A percentile compares a stretch with the other conserved stretches of the same genome.
Evolutionary conservation across 345 rosid genomes (phyloP).

Genomic region (Citrus unshiu): DNA sequence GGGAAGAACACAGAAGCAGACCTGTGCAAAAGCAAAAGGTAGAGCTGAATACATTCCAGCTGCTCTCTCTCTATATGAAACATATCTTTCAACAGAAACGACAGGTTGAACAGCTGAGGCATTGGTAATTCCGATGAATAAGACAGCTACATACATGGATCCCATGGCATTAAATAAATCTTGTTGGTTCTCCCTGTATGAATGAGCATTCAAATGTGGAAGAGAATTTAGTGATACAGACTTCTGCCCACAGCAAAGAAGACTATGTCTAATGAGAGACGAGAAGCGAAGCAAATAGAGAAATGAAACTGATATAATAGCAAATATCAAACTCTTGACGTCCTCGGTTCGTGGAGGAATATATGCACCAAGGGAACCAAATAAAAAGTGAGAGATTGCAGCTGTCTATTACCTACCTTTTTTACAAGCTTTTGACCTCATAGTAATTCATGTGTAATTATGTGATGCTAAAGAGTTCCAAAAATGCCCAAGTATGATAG

Average conservation of each 20-base stretch:
- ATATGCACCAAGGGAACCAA: not conserved
- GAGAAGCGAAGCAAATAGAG: not conserved
- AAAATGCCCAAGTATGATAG: not conserved
- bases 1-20: slow-evolving; percentile 14
- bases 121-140: slow-evolving; percentile 88
- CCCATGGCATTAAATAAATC: slow-evolving; percentile 93
- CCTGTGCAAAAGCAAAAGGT: slow-evolving; percentile 96
- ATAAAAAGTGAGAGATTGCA: not conserved
- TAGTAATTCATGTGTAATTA: not conserved
- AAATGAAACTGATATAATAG: not conserved
- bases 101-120: slow-evolving; percentile 97
- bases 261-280: not conserved
- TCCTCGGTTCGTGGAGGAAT: not conserved
- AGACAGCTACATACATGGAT: slow-evolving; percentile 85
- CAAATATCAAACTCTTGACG: not conserved
- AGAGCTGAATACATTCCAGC: slow-evolving; percentile 97
- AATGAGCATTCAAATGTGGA: slow-evolving; percentile 10
- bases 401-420: not conserved
- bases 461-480: not conserved
- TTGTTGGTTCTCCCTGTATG: slow-evolving; percentile 71
- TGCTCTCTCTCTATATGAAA: slow-evolving; percentile 91
- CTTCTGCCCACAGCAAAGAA: not conserved
- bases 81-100: slow-evolving; percentile 90
- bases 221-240: not conserved
- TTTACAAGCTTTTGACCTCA: not conserved